Conservation (phyloP, 352 stramenopile genomes). For the Pythium folliculosum region DNA sequence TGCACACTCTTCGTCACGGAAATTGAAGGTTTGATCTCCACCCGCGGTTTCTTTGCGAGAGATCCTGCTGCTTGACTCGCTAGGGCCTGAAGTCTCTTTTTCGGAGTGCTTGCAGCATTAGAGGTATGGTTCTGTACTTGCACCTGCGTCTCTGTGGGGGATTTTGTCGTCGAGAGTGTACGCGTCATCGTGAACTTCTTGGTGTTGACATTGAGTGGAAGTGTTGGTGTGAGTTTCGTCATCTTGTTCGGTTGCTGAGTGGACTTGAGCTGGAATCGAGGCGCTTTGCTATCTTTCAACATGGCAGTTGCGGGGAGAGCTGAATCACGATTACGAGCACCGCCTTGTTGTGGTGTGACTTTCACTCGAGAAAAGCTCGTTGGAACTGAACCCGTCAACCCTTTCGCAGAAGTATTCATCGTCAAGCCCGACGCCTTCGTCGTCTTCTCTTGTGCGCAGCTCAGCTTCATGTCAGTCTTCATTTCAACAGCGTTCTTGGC, state of each 20-base stretch:
- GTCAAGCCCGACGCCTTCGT: background rate
- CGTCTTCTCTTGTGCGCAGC: background rate
- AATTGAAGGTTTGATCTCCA: background rate
- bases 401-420: background rate
- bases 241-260: background rate
- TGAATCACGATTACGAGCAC: background rate
- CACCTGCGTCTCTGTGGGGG: background rate
- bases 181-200: background rate
- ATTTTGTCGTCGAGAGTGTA: background rate
- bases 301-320: background rate
- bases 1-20: background rate
- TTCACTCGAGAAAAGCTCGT: conserved; percentile 1
- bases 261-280: conserved; percentile 1
- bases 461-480: background rate
- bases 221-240: background rate
- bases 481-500: background rate
- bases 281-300: background rate
- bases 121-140: background rate
- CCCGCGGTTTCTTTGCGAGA: background rate
- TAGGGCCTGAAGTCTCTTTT: conserved; percentile 1
- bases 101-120: background rate
- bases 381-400: background rate
- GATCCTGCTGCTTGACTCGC: background rate
- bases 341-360: background rate
- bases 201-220: background rate